Evolutionary conservation across 495 filamentous ascomycete species (phyloP).

Genomic region (Choiromyces venosus): DNA sequence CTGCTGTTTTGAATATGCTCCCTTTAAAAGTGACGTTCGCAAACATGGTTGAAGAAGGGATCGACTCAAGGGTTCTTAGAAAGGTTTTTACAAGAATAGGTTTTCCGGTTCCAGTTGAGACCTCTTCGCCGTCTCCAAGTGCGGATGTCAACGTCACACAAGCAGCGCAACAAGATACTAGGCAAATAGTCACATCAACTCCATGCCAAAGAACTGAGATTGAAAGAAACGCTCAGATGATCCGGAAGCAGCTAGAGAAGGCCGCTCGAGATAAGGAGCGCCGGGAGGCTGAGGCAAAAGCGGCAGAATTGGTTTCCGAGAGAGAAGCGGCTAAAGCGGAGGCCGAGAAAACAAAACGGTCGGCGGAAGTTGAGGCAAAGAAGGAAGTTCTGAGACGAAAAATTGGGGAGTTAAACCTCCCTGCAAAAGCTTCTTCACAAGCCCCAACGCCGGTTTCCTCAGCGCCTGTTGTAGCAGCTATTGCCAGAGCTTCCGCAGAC

Average conservation of each 20-base stretch:
- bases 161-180: constrained; percentile 16
- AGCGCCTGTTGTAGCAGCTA: constrained; percentile 31
- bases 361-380: constrained; percentile 47
- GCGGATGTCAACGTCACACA: constrained; percentile 31
- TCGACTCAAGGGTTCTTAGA: constrained; percentile 58
- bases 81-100: constrained; percentile 62
- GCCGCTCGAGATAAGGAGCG: constrained; percentile 36
- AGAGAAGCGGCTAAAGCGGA: constrained; percentile 37
- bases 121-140: constrained; percentile 25
- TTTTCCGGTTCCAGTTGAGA: constrained; percentile 46
- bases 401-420: constrained; percentile 38
- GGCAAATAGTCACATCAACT: neutral
- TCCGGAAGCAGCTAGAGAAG: constrained; percentile 37
- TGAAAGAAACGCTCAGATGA: constrained; percentile 34
- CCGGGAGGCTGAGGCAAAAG: constrained; percentile 39
- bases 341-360: constrained; percentile 35
- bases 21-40: constrained; percentile 61
- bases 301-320: constrained; percentile 33
- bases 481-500: constrained; percentile 24
- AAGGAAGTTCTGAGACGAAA: constrained; percentile 52
- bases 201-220: constrained; percentile 21
- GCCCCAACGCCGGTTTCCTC: constrained; percentile 37
- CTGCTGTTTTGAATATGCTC: constrained; percentile 60
- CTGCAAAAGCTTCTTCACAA: constrained; percentile 35
- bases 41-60: constrained; percentile 65